Evolutionary conservation across 2,329 filamentous ascomycete species (phyloP).

Genomic region (Metarhizium rileyi): DNA sequence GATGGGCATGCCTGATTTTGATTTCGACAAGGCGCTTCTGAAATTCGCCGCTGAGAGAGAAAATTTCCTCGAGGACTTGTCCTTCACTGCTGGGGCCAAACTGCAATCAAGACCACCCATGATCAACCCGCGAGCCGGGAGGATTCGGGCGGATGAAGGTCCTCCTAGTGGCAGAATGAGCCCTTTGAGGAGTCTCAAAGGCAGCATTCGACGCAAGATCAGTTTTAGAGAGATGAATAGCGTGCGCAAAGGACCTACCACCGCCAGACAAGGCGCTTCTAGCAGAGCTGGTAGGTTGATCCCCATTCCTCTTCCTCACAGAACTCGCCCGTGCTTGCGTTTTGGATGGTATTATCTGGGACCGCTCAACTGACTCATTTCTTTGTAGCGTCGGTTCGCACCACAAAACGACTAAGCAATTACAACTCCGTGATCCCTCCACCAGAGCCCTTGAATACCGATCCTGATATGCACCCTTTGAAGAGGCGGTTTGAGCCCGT

Average conservation of each 20-base stretch:
- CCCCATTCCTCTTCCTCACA: not conserved
- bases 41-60: slow-evolving; percentile 97
- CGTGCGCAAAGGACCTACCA: slow-evolving; percentile 73
- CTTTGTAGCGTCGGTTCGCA: slow-evolving; percentile 53
- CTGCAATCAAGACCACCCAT: slow-evolving; percentile 60
- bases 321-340: not conserved
- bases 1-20: slow-evolving; percentile 52
- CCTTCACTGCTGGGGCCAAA: slow-evolving; percentile 76
- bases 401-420: slow-evolving; percentile 82
- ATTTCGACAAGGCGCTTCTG: slow-evolving; percentile 85
- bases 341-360: not conserved
- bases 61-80: slow-evolving; percentile 84
- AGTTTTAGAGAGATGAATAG: slow-evolving; percentile 94
- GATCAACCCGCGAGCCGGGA: slow-evolving; percentile 70
- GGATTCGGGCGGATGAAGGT: slow-evolving; percentile 66
- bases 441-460: slow-evolving; percentile 80
- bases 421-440: slow-evolving; percentile 97
- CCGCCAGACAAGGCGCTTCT: slow-evolving; percentile 57
- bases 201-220: slow-evolving; percentile 84
- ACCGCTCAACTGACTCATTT: not conserved
- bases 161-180: slow-evolving; percentile 42
- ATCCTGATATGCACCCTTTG: slow-evolving; percentile 90
- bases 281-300: slow-evolving; percentile 31
- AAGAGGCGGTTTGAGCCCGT: slow-evolving; percentile 92
- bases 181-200: slow-evolving; percentile 54